A percentile compares a stretch with the other conserved stretches of the same genome.
These are phyloP conservation scores for Hyaloscypha hepaticicola DNA, from an alignment of 495 filamentous ascomycete genomes.

Conservation along the genomic window DNA sequence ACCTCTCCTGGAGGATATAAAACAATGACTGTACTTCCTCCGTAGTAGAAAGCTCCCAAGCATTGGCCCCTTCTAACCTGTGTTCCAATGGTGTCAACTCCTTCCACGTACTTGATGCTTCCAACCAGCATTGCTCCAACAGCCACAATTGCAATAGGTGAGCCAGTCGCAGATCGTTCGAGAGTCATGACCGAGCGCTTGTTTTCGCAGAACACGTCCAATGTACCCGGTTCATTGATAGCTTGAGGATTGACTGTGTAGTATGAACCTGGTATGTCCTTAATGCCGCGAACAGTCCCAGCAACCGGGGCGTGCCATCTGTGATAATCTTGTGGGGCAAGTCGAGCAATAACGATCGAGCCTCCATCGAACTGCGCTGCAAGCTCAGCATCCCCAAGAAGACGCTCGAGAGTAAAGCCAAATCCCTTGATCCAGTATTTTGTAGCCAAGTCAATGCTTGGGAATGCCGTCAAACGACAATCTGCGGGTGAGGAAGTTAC, in stretches of 20 bases:
- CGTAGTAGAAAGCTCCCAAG: conserved; percentile 43
- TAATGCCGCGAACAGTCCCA: conserved; percentile 36
- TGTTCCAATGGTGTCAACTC: conserved; percentile 32
- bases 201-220: conserved; percentile 48
- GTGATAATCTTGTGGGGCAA: conserved; percentile 48
- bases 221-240: conserved; percentile 42
- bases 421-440: conserved; percentile 48
- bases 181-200: conserved; percentile 41
- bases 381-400: conserved; percentile 38
- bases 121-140: conserved; percentile 46
- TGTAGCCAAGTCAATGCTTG: conserved; percentile 37
- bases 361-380: conserved; percentile 40
- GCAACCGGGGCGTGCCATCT: conserved; percentile 47
- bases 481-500: conserved; percentile 42
- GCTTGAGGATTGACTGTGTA: conserved; percentile 42
- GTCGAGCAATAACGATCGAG: conserved; percentile 41
- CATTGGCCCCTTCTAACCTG: conserved; percentile 42
- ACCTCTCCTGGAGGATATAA: conserved; percentile 40
- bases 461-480: conserved; percentile 40
- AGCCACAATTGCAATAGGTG: conserved; percentile 39
- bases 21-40: conserved; percentile 44
- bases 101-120: conserved; percentile 41
- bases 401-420: conserved; percentile 41
- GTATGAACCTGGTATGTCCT: conserved; percentile 37
- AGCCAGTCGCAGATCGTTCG: conserved; percentile 34